These are phyloP conservation scores for Westerdykella ornata DNA, from an alignment of 2,329 filamentous ascomycete genomes.

Conservation along the genomic window DNA sequence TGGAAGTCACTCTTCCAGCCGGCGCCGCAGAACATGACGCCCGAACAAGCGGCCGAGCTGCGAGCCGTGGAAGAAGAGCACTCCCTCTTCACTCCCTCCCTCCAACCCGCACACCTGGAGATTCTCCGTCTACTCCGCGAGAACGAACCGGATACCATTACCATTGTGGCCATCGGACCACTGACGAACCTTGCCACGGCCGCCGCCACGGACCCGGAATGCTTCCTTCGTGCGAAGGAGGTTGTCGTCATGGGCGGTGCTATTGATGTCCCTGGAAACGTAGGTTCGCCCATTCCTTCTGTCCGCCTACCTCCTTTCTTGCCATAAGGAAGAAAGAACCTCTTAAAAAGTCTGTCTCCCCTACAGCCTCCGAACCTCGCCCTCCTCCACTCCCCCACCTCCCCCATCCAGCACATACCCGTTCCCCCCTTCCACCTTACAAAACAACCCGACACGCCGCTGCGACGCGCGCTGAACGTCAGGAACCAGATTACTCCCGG, in stretches of 20 bases:
- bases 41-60: constrained; percentile 30
- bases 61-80: constrained; percentile 36
- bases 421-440: constrained; percentile 35
- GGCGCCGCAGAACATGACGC: constrained; percentile 24
- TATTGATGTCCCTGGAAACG: constrained; percentile 71
- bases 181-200: constrained; percentile 90
- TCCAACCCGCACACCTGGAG: constrained; percentile 67
- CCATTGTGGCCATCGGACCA: constrained; percentile 84
- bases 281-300: constrained; percentile 22
- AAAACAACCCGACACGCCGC: constrained; percentile 33
- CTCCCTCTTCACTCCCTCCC: constrained; percentile 66
- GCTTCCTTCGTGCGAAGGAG: constrained; percentile 83
- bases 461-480: constrained; percentile 25
- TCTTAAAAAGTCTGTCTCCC: constrained; percentile 4
- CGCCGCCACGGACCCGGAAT: constrained; percentile 78
- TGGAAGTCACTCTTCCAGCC: constrained; percentile 44
- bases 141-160: constrained; percentile 75
- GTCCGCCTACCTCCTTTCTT: not conserved
- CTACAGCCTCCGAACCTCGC: constrained; percentile 18
- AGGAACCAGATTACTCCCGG: constrained; percentile 58
- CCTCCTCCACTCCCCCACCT: constrained; percentile 14
- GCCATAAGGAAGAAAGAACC: not conserved
- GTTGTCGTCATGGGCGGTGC: constrained; percentile 94
- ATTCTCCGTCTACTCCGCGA: constrained; percentile 81
- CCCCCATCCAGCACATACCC: constrained; percentile 12